A percentile compares a stretch with the other conserved stretches of the same genome.
Evolutionary conservation across 2,329 filamentous ascomycete species (phyloP).

Genomic region (Cladophialophora exuberans): DNA sequence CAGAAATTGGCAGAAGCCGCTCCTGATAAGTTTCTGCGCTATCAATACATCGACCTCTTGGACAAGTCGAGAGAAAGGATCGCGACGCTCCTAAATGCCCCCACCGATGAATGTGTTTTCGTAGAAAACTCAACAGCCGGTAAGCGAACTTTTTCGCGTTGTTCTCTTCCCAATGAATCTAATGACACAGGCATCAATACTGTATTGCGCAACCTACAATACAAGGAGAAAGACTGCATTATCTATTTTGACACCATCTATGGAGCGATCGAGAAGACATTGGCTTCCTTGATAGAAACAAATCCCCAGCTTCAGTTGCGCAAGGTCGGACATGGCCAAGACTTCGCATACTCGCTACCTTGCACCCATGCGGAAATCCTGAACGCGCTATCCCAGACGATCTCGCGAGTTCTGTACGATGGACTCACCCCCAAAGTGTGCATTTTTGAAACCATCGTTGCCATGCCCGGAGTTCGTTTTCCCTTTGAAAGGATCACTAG

Average conservation of each 20-base stretch:
- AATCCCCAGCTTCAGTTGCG: slow-evolving; percentile 50
- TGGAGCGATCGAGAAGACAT: slow-evolving; percentile 72
- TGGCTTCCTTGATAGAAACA: slow-evolving; percentile 73
- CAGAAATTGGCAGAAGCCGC: slow-evolving; percentile 68
- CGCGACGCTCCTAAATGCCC: slow-evolving; percentile 68
- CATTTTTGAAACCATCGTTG: slow-evolving; percentile 79
- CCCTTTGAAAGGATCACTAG: slow-evolving; percentile 72
- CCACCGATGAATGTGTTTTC: slow-evolving; percentile 70
- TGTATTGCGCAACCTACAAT: slow-evolving; percentile 74
- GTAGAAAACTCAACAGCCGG: slow-evolving; percentile 77
- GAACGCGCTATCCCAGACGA: slow-evolving; percentile 60
- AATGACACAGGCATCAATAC: slow-evolving; percentile 65
- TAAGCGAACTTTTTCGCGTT: slow-evolving; percentile 29
- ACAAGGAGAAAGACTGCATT: slow-evolving; percentile 69
- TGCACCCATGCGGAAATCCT: slow-evolving; percentile 70
- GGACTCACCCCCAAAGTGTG: slow-evolving; percentile 70
- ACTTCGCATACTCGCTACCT: slow-evolving; percentile 63
- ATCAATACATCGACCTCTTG: slow-evolving; percentile 64
- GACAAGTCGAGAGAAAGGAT: slow-evolving; percentile 67
- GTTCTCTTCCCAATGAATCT: background rate
- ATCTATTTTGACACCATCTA: slow-evolving; percentile 73
- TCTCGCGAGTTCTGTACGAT: slow-evolving; percentile 56
- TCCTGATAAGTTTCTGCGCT: slow-evolving; percentile 78
- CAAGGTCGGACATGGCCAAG: slow-evolving; percentile 53
- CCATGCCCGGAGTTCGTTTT: slow-evolving; percentile 75